Conservation (phyloP, 495 filamentous ascomycete genomes). For the Aspergillus sclerotiicarbonarius region DNA sequence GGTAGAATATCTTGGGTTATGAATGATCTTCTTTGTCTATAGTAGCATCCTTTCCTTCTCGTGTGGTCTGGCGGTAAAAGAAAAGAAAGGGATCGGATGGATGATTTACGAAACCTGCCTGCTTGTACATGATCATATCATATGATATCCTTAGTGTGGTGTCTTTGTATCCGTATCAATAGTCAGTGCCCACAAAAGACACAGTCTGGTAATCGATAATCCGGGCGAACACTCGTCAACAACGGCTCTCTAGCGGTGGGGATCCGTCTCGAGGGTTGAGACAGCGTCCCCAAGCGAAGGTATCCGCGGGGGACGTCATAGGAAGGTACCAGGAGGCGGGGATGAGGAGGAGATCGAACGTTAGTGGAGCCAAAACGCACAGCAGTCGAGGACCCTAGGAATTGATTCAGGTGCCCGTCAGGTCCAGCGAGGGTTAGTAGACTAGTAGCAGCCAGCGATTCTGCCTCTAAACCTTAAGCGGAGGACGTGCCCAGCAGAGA, state of each 20-base stretch:
- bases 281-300: no score
- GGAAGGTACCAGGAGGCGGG: not conserved
- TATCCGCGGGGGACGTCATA: not conserved
- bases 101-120: constrained; percentile 1
- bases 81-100: not conserved
- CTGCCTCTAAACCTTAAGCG: no score
- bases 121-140: not conserved
- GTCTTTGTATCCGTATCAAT: not conserved
- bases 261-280: no score
- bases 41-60: not conserved
- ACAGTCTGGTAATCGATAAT: no score
- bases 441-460: no score
- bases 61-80: not conserved
- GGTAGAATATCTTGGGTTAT: not conserved
- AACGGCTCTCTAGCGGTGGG: no score
- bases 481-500: not conserved
- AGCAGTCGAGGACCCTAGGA: no score
- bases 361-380: not conserved
- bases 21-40: constrained; percentile 7
- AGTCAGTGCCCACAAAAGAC: no score
- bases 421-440: no score
- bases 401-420: no score
- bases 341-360: not conserved
- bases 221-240: no score
- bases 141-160: not conserved